Conservation (phyloP, 225 moss, liverwort and hornwort genomes). For the Thuidium tamariscinum region DNA sequence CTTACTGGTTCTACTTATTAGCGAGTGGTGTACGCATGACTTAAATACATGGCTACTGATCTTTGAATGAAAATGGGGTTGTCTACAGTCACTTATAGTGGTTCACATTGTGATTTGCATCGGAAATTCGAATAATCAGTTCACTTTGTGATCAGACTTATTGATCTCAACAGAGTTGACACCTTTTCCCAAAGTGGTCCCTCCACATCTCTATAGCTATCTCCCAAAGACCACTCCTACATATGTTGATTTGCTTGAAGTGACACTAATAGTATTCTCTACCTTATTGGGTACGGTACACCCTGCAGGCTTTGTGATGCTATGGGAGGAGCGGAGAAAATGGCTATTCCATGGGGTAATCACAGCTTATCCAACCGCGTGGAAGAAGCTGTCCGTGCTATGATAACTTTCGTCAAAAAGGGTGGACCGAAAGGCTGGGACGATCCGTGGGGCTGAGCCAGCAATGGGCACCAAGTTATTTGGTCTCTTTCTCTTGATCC, state of each 20-base stretch:
- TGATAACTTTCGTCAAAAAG: constrained; percentile 68
- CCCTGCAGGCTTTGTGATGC: constrained; percentile 66
- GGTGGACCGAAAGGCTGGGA: constrained; percentile 99
- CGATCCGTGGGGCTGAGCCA: constrained; percentile 72
- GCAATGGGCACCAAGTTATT: neutral
- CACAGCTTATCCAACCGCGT: constrained; percentile 95
- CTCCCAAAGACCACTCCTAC: neutral
- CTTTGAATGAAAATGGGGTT: neutral
- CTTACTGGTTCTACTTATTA: neutral
- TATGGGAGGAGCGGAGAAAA: constrained; percentile 94
- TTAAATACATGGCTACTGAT: neutral
- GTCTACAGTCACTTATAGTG: neutral
- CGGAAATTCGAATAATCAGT: neutral
- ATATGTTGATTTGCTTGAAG: neutral
- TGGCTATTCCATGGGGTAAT: constrained; percentile 79
- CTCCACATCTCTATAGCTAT: neutral
- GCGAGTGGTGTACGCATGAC: neutral
- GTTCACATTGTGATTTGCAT: neutral
- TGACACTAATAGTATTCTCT: neutral
- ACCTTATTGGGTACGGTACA: neutral
- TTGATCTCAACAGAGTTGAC: neutral
- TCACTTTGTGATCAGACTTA: neutral
- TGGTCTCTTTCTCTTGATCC: neutral
- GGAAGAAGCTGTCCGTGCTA: constrained; percentile 66
- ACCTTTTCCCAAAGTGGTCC: neutral